Evolutionary conservation across 2,329 filamentous ascomycete species (phyloP).

Genomic region (Xylariales sp.): DNA sequence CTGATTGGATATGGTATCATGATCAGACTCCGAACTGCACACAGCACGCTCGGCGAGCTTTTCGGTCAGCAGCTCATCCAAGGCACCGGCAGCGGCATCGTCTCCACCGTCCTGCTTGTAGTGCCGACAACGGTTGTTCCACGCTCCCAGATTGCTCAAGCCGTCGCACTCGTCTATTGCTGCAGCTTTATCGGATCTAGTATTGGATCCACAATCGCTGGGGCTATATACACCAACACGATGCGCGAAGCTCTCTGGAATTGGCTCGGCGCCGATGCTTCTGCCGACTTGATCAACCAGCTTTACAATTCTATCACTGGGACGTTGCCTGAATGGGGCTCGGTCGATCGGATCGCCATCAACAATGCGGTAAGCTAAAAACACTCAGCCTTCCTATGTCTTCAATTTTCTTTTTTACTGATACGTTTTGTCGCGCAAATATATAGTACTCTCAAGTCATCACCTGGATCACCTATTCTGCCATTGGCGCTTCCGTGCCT

Average conservation of each 20-base stretch:
- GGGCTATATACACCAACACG: conserved; percentile 44
- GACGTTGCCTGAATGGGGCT: conserved; percentile 33
- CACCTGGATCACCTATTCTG: too few relatives aligned
- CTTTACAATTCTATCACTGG: conserved; percentile 42
- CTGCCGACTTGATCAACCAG: conserved; percentile 24
- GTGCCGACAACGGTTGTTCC: conserved; percentile 40
- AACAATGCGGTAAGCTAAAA: conserved; percentile 33
- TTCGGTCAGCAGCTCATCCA: conserved; percentile 44
- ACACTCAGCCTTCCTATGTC: too few relatives aligned
- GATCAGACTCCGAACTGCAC: conserved; percentile 39
- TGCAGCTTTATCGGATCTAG: conserved; percentile 34
- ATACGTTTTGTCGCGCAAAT: too few relatives aligned
- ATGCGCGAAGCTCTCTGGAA: conserved; percentile 30
- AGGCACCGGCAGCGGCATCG: conserved; percentile 40
- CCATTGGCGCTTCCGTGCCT: too few relatives aligned
- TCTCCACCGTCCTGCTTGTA: conserved; percentile 37
- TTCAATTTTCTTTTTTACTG: too few relatives aligned
- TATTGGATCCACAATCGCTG: conserved; percentile 36
- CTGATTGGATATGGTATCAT: conserved; percentile 46
- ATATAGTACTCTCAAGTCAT: too few relatives aligned
- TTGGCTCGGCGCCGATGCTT: conserved; percentile 30
- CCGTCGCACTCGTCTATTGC: conserved; percentile 40
- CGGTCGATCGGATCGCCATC: conserved; percentile 34
- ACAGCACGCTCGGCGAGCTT: conserved; percentile 38
- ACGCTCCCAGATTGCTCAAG: conserved; percentile 40